Evolutionary conservation across 164 flowering plant species (phyloP).

Genomic region (Vitis cinerea): DNA sequence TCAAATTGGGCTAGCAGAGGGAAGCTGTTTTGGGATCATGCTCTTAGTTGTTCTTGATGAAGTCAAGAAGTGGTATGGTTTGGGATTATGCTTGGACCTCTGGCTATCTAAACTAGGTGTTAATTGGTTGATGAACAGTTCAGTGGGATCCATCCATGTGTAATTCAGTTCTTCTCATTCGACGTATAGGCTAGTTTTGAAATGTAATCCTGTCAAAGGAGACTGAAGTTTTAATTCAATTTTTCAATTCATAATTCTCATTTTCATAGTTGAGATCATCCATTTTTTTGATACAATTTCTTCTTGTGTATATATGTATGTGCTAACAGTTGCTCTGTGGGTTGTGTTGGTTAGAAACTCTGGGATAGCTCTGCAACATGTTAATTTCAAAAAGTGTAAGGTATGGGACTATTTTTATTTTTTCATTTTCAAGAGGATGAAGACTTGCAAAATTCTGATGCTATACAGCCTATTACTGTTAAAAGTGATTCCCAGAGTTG

Average conservation of each 20-base stretch:
- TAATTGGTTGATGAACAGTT: background rate
- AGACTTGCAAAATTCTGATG: no score
- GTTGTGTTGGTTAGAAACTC: no score
- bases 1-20: background rate
- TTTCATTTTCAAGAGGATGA: no score
- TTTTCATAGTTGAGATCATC: background rate
- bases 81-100: background rate
- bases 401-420: no score
- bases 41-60: background rate
- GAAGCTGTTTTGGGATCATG: background rate
- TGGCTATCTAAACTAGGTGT: background rate
- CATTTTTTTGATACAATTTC: no score
- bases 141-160: background rate
- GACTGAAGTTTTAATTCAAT: background rate
- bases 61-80: background rate
- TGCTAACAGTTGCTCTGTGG: no score
- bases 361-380: no score
- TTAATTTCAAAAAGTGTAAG: no score
- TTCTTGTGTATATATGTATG: no score
- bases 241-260: background rate
- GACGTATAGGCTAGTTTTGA: background rate
- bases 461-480: no score
- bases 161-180: background rate
- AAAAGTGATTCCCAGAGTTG: no score
- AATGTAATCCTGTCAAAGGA: background rate